Conservation (phyloP, 192 early-diverging fungal genomes). For the Coemansia sp. region DNA sequence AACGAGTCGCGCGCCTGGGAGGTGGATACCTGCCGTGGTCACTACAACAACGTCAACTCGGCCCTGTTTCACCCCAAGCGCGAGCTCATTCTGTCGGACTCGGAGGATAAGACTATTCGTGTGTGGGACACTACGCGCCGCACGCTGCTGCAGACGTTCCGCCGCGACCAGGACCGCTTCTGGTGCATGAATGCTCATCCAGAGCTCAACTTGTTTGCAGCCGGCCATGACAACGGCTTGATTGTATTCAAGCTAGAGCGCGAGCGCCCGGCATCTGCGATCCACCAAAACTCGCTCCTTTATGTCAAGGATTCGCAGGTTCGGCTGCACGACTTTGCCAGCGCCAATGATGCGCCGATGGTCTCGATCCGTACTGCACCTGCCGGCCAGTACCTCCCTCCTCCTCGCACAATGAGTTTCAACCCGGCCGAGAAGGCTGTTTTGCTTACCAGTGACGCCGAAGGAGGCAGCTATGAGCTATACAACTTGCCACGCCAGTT, state of each 20-base stretch:
- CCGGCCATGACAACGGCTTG: slow-evolving; percentile 95
- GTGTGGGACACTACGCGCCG: slow-evolving; percentile 98
- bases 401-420: slow-evolving; percentile 84
- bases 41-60: slow-evolving; percentile 95
- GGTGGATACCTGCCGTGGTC: slow-evolving; percentile 98
- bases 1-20: slow-evolving; percentile 99
- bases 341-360: slow-evolving; percentile 72
- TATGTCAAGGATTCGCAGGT: slow-evolving; percentile 89
- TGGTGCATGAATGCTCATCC: slow-evolving; percentile 97
- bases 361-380: slow-evolving; percentile 74
- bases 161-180: slow-evolving; percentile 94
- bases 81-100: slow-evolving; percentile 90
- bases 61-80: slow-evolving; percentile 95
- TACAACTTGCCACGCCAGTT: slow-evolving; percentile 79
- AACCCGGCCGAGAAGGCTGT: slow-evolving; percentile 93
- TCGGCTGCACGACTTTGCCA: slow-evolving; percentile 79
- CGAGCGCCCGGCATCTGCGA: slow-evolving; percentile 88
- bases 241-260: slow-evolving; percentile 99
- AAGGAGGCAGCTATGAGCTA: slow-evolving; percentile 91
- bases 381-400: slow-evolving; percentile 65
- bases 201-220: slow-evolving; percentile 97
- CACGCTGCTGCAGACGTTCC: slow-evolving; percentile 92
- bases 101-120: slow-evolving; percentile 97
- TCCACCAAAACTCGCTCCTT: slow-evolving; percentile 81
- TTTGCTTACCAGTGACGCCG: slow-evolving; percentile 76